Base-by-base conservation (phyloP, 1,139 yeast genomes). In the Sugiyamaella xylanicola region DNA sequence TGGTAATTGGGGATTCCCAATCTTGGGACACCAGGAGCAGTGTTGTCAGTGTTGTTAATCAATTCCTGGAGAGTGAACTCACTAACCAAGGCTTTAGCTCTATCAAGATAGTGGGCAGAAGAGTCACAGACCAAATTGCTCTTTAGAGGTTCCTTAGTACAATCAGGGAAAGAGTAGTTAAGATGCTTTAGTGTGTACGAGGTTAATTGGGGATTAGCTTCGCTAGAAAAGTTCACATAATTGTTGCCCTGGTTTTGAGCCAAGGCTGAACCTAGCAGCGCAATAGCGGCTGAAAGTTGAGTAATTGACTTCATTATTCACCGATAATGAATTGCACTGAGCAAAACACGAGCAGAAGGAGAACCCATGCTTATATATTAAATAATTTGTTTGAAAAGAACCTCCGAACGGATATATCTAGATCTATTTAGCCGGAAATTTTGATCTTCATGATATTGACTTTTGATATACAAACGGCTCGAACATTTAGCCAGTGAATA, bases 1-100 rank as follows among this genome's bases (percentile, higher is more conserved):
- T 81, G 19, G 17, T 82, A 68, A 22, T 77, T 74, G 0, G 84
- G 82, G 54, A 82, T 78, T 2, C 82, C 83, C 35, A 82, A 70
- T 40, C 85, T 67, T 20, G 82, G 82, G 39, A 82, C 58, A 29
- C 61, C 80, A 5, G 80, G 71, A 0, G 85, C 85, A 0, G 85
- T 79, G 62, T 80, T 80, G 1, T 85, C 86, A 3, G 86, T 82
- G 55, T 82, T 70, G 62, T 81, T 81, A 19, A 80, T 83, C 61
- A 81, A 81, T 62, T 82, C 86, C 25, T 75, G 67, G 39, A 79
- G 75, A 2, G 84, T 74, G 81, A 82, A 78, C 61, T 78, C 79
- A 57, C 77, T 79, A 29, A 73, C 76, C 19, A 81, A 66, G 55
- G 75, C 79, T 57, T 82, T 70, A 1, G 85, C 85, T 55, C 78